A percentile compares a stretch with the other conserved stretches of the same genome.
These are phyloP conservation scores for Lachnellula cervina DNA, from an alignment of 2,329 filamentous ascomycete genomes.

Conservation along the genomic window DNA sequence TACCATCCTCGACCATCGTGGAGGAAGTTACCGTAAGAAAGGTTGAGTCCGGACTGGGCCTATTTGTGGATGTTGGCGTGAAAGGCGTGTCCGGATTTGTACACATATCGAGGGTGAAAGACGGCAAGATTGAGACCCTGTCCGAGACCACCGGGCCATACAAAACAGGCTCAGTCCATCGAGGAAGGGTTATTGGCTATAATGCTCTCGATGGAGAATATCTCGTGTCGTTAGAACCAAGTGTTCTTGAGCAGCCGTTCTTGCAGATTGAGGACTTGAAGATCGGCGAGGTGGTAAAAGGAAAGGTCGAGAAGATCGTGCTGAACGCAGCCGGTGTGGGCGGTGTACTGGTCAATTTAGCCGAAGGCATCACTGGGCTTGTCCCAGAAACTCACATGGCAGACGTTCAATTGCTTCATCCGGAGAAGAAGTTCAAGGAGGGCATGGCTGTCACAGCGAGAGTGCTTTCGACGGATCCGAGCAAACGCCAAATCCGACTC, in stretches of 20 bases:
- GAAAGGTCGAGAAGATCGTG: conserved; percentile 78
- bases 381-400: conserved; percentile 85
- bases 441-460: conserved; percentile 79
- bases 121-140: conserved; percentile 81
- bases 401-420: conserved; percentile 81
- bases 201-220: conserved; percentile 83
- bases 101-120: conserved; percentile 88
- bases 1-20: conserved; percentile 70
- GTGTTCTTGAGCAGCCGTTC: conserved; percentile 79
- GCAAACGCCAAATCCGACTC: conserved; percentile 74
- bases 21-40: conserved; percentile 74
- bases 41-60: conserved; percentile 73
- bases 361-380: conserved; percentile 83
- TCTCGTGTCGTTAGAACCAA: conserved; percentile 77
- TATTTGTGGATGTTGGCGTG: conserved; percentile 71
- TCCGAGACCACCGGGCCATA: conserved; percentile 73
- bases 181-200: conserved; percentile 78
- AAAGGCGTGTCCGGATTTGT: conserved; percentile 76
- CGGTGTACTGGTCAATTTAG: conserved; percentile 76
- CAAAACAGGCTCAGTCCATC: conserved; percentile 72
- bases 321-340: conserved; percentile 72
- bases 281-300: conserved; percentile 74
- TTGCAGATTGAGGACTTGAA: conserved; percentile 87
- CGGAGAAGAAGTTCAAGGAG: conserved; percentile 92
- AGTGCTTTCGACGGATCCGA: conserved; percentile 73